These are phyloP conservation scores for Xylaria sp. DNA, from an alignment of 2,329 filamentous ascomycete species.

Conservation along the genomic window DNA sequence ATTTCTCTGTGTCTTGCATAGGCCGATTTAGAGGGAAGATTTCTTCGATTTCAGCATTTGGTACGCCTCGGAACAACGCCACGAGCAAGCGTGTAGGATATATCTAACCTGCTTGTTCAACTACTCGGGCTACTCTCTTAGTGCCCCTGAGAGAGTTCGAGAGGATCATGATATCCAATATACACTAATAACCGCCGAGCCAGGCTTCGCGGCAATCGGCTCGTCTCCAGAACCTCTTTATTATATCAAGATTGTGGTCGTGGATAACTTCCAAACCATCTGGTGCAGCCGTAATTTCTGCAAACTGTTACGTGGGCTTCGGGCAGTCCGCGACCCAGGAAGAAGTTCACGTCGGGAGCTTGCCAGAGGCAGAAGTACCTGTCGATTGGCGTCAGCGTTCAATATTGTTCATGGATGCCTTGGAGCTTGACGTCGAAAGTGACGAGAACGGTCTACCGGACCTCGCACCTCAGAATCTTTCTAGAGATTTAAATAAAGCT, in stretches of 20 bases:
- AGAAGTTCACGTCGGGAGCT: slow-evolving; percentile 25
- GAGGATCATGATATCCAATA: slow-evolving; percentile 2
- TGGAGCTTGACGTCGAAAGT: slow-evolving; percentile 19
- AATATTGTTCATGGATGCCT: slow-evolving; percentile 31
- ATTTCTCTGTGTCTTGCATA: slow-evolving; percentile 21
- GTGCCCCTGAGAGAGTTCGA: neutral
- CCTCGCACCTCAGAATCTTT: slow-evolving; percentile 4
- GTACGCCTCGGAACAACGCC: slow-evolving; percentile 20
- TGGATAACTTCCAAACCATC: slow-evolving; percentile 15
- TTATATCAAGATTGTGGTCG: slow-evolving; percentile 12
- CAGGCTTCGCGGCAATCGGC: neutral
- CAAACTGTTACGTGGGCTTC: slow-evolving; percentile 24
- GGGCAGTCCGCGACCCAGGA: slow-evolving; percentile 27
- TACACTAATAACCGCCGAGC: slow-evolving; percentile 11
- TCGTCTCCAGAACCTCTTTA: slow-evolving; percentile 9
- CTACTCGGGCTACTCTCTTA: slow-evolving; percentile 3
- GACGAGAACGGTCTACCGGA: slow-evolving; percentile 15
- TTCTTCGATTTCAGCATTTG: slow-evolving; percentile 31
- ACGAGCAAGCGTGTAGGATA: slow-evolving; percentile 22
- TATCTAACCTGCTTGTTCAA: slow-evolving; percentile 24
- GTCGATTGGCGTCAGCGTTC: slow-evolving; percentile 19
- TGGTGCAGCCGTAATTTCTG: slow-evolving; percentile 17
- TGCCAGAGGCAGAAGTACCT: neutral
- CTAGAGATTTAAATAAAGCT: slow-evolving; percentile 17
- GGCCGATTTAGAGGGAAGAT: slow-evolving; percentile 14